A percentile compares a stretch with the other conserved stretches of the same genome.
Conservation (phyloP, 768 basidiomycete species). For the Psilocybe sp. region DNA sequence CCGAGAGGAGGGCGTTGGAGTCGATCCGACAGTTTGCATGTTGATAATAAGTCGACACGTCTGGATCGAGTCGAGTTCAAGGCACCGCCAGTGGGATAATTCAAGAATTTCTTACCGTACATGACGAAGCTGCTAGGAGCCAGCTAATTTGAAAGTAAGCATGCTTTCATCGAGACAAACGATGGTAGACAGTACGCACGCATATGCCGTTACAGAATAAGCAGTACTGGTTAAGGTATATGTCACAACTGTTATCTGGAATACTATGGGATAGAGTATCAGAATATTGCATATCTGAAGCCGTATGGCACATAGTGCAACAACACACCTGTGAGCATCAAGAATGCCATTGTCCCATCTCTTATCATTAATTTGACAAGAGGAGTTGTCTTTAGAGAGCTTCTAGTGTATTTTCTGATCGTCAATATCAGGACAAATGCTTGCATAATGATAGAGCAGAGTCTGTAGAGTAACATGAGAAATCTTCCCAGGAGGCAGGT, state of each 20-base stretch:
- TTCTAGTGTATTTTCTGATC: slow-evolving; percentile 16
- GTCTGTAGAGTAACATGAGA: slow-evolving; percentile 5
- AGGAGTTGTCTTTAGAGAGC: slow-evolving; percentile 17
- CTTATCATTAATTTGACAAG: slow-evolving; percentile 20
- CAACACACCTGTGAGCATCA: slow-evolving; percentile 16
- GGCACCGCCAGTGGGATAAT: background rate
- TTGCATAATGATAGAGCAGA: slow-evolving; percentile 19
- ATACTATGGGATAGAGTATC: slow-evolving; percentile 10
- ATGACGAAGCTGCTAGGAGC: slow-evolving; percentile 20
- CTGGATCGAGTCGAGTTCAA: slow-evolving; percentile 9
- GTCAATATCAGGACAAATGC: slow-evolving; percentile 16
- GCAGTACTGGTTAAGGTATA: slow-evolving; percentile 13
- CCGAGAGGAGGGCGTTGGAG: background rate
- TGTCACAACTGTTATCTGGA: slow-evolving; percentile 14
- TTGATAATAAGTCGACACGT: slow-evolving; percentile 24
- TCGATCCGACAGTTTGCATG: slow-evolving; percentile 11
- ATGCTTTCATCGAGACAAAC: background rate
- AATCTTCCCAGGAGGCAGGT: background rate
- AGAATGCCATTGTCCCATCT: slow-evolving; percentile 22
- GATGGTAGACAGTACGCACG: slow-evolving; percentile 13
- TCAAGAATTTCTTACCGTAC: slow-evolving; percentile 11
- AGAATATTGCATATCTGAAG: background rate
- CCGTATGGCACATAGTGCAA: background rate
- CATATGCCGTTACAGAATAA: slow-evolving; percentile 18
- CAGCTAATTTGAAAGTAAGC: slow-evolving; percentile 12